Evolutionary conservation across 2,329 filamentous ascomycete species (phyloP), one percentile per base, ranked within the genome.

Genomic region (Verticillium nubilum): DNA sequence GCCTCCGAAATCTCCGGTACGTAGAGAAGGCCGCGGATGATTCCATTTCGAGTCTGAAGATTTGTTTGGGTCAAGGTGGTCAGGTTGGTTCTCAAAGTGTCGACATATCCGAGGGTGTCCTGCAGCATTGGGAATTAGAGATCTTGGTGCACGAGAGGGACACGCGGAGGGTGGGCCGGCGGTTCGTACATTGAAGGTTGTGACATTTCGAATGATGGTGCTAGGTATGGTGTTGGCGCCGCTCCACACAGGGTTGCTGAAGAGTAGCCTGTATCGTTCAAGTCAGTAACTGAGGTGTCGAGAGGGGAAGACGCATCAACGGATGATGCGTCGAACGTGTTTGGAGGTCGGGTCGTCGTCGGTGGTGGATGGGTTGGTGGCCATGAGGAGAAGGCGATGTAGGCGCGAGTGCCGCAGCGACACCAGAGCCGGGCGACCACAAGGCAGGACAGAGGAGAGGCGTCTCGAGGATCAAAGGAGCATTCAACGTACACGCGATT

Each of bases 21-120:
- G 72, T 95, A 98, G 60, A 98, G 81, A 17, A 97, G 83, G 62
- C 94, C 94, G 64, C 86, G 83, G 35, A 95, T 85, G 58, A 85
- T 77, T 58, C 83, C 83, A 64, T 87, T 84, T 42, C 79, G 72
- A 9, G 78, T 78, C 31, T 83, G 79, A 57, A 85, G 80, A 69
- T 85, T 86, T 62, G 86, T 89, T 31, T 83, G 85, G 3, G 90
- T 90, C 15, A 97, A 79, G 0, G 91, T 96, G 52, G 87, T 90
- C 57, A 97, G 82, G 67, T 90, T 89, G 60, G 73, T 73, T 23
- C 70, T 66, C 58, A 85, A 72, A 52, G 76, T 75, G 61, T 80
- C 75, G 60, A 84, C 78, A 67, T 85, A 85, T 59, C 80, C 79
- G 68, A 86, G 71, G 25, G 52, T 27, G 19, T 29, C 27, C 52